phyloP scores from a whole-genome alignment of 2,329 filamentous ascomycete genomes.

The Colletotrichum cordylinicola region DNA sequence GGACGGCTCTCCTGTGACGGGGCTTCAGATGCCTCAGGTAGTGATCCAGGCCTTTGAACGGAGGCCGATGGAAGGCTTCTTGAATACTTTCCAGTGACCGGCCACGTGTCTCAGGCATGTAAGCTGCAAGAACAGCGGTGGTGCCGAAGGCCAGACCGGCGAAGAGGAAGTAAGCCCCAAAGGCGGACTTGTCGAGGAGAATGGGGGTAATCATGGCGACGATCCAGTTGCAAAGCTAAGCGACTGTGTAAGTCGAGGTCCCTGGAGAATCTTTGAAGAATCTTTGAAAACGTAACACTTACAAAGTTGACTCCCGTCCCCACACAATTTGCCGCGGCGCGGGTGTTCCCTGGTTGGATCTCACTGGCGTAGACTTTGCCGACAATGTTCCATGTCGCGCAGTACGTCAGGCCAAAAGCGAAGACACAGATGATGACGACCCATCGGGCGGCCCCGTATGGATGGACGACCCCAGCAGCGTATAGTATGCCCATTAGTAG shows the following conservation, averaged over 20 bases:
- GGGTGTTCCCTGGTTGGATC: constrained; percentile 59
- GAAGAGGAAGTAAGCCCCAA: constrained; percentile 52
- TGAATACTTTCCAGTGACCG: constrained; percentile 50
- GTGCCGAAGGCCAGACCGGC: constrained; percentile 41
- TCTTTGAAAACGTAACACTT: neutral
- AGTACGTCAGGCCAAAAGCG: constrained; percentile 52
- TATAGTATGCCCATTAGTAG: constrained; percentile 60
- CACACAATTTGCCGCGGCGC: constrained; percentile 58
- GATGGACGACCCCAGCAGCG: constrained; percentile 47
- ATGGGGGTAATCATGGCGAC: constrained; percentile 50
- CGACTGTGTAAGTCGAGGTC: neutral
- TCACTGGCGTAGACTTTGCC: constrained; percentile 63
- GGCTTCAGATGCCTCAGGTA: neutral
- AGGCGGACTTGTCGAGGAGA: constrained; percentile 41
- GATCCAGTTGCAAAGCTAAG: constrained; percentile 46
- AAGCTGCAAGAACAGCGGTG: neutral
- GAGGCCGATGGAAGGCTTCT: constrained; percentile 29
- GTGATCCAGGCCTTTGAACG: neutral
- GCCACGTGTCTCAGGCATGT: constrained; percentile 44
- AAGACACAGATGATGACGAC: constrained; percentile 56
- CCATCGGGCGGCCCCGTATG: constrained; percentile 48
- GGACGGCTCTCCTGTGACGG: neutral
- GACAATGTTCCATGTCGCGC: constrained; percentile 58
- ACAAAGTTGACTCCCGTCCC: constrained; percentile 39
- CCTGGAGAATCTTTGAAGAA: neutral